These are phyloP conservation scores for Lactarius psammicola DNA, from an alignment of 768 basidiomycete species.

Conservation along the genomic window DNA sequence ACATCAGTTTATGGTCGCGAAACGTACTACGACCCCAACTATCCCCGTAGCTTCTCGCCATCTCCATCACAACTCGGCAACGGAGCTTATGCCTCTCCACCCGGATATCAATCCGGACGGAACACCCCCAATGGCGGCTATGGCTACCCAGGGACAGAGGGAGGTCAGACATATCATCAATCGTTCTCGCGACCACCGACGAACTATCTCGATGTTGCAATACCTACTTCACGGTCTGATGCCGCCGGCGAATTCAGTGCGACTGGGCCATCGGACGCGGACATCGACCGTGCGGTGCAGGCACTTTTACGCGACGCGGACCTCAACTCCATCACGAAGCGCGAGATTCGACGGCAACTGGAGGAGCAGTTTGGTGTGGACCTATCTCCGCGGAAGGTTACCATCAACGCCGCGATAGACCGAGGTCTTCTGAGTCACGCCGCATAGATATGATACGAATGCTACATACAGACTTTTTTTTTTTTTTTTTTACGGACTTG, in stretches of 20 bases:
- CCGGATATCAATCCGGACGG: constrained; percentile 74
- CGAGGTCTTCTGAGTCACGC: constrained; percentile 51
- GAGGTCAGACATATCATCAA: constrained; percentile 52
- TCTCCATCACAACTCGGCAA: constrained; percentile 72
- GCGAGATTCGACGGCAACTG: constrained; percentile 79
- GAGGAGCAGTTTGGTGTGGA: constrained; percentile 82
- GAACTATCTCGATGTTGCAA: constrained; percentile 73
- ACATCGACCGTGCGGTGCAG: constrained; percentile 73
- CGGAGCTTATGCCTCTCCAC: constrained; percentile 49
- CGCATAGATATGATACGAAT: constrained; percentile 12
- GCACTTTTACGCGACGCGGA: constrained; percentile 75
- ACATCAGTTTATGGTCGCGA: constrained; percentile 86
- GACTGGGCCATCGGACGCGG: constrained; percentile 59
- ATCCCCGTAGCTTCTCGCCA: constrained; percentile 45
- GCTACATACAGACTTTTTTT: not conserved
- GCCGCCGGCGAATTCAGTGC: constrained; percentile 43
- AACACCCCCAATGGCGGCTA: constrained; percentile 56
- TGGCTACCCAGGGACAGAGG: constrained; percentile 29
- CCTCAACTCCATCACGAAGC: constrained; percentile 88
- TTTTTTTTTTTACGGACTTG: constrained; percentile 13
- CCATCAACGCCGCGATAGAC: constrained; percentile 80
- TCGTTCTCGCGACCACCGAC: constrained; percentile 68
- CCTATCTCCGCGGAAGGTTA: constrained; percentile 63
- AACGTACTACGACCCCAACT: constrained; percentile 74
- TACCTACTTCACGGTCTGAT: constrained; percentile 54